Conservation (phyloP, 1,139 yeast genomes). For the Scheffersomyces quercinus region DNA sequence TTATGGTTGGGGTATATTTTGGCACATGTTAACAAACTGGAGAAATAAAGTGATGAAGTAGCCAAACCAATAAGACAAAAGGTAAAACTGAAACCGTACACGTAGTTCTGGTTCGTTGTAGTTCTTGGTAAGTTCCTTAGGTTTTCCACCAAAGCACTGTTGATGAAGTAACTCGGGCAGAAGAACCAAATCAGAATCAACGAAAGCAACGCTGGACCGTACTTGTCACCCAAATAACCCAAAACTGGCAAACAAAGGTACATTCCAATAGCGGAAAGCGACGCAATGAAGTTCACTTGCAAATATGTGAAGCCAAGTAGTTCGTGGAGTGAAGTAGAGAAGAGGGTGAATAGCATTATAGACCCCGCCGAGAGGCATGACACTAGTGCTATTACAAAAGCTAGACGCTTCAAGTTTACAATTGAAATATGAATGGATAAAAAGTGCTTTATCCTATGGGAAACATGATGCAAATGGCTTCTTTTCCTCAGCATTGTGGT, state of each 20-base stretch:
- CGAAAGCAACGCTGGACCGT: conserved; percentile 79
- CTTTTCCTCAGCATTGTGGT: neutral
- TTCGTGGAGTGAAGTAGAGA: conserved; percentile 67
- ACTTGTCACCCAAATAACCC: conserved; percentile 81
- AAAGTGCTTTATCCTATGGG: conserved; percentile 22
- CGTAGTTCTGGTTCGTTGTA: conserved; percentile 9
- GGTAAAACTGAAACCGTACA: conserved; percentile 29
- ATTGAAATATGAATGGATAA: conserved; percentile 25
- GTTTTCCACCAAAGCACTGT: conserved; percentile 15
- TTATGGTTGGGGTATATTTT: conserved; percentile 72
- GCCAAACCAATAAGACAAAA: conserved; percentile 70
- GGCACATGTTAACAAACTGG: conserved; percentile 81
- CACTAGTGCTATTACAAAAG: conserved; percentile 41
- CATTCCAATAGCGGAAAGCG: conserved; percentile 77
- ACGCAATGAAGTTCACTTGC: conserved; percentile 76
- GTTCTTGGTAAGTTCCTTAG: neutral
- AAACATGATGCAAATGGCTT: conserved; percentile 6
- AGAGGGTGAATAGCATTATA: conserved; percentile 75
- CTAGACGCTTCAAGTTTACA: conserved; percentile 28
- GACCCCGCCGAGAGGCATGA: conserved; percentile 82
- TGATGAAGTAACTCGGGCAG: conserved; percentile 69
- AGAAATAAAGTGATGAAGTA: conserved; percentile 77
- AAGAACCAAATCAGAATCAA: conserved; percentile 62
- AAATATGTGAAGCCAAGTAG: conserved; percentile 62
- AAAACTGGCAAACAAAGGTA: conserved; percentile 80